Evolutionary conservation across 2,329 filamentous ascomycete genomes (phyloP), one percentile per base, ranked within the genome.

Genomic region (Neospermospora avenae): DNA sequence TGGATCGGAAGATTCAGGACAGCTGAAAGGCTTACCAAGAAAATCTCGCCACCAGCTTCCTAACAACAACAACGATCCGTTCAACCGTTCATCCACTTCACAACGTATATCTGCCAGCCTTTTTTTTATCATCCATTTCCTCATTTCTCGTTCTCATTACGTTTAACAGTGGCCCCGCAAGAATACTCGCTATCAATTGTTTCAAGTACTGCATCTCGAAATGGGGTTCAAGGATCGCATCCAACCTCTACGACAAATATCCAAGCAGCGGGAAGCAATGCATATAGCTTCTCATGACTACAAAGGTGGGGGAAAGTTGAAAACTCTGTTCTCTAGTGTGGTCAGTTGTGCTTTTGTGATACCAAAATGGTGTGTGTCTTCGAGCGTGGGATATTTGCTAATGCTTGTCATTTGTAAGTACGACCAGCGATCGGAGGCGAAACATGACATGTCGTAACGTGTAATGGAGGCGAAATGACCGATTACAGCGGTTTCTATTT

Each of bases 311-410:
- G 28, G 10, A 51, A 49, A 22, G n/a, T 31, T 10, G n/a, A 49
- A 34, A 49, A 49, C 22, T 35, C 25, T 34, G 28, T 10, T 49
- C 28, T n/a, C 46, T 49, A 49, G 48, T 18, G 28, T 24, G n/a
- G 37, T n/a, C 39, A 20, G 11, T 7, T 35, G n/a, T 37, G 34
- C 31, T 37, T 11, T 51, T 51, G 48, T 51, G 18, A 16, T 22
- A 37, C 48, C 1, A 31, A 51, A 35, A 18, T 35, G 28, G 4
- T 51, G 10, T 35, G 48, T 51, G 48, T 51, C 28, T 20, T 45
- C 42, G 14, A 18, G 31, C 48, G 48, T 51, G 48, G 48, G 48
- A 51, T 51, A 51, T 51, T 51, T 51, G 31, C 48, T 51, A 51
- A 51, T 51, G 35, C 5, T 28, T 51, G 35, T 18, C 28, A 10